phyloP scores from a whole-genome alignment of 2,329 filamentous ascomycete species.

The Orbilia ellipsospora region DNA sequence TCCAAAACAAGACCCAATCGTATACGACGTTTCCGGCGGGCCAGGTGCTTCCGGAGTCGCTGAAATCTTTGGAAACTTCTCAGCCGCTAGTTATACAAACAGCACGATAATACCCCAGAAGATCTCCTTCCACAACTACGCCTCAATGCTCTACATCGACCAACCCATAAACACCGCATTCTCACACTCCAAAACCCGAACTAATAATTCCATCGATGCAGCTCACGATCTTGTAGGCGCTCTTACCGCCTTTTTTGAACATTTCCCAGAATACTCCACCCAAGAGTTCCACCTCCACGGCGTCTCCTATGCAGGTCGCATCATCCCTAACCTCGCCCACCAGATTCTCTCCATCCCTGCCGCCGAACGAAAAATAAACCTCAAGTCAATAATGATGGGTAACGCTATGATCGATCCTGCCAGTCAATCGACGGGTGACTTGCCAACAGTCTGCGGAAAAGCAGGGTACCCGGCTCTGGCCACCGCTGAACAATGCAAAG shows the following conservation, averaged over 20 bases:
- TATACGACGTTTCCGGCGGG: conserved; percentile 94
- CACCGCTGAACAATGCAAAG: conserved; percentile 77
- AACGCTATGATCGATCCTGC: conserved; percentile 94
- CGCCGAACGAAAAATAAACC: conserved; percentile 95
- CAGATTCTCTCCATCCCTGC: conserved; percentile 81
- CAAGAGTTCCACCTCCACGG: conserved; percentile 98
- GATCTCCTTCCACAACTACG: conserved; percentile 94
- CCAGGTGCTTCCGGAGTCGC: conserved; percentile 96
- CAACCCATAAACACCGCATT: conserved; percentile 98
- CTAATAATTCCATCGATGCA: conserved; percentile 92
- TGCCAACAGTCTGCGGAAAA: conserved; percentile 95
- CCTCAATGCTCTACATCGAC: conserved; percentile 98
- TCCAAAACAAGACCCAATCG: conserved; percentile 92
- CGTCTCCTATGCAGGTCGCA: conserved; percentile 91
- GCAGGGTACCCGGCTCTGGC: conserved; percentile 92
- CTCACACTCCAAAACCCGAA: conserved; percentile 86
- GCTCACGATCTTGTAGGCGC: conserved; percentile 98
- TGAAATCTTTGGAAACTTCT: conserved; percentile 95
- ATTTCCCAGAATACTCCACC: conserved; percentile 93
- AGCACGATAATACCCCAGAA: conserved; percentile 85
- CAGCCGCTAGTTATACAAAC: conserved; percentile 86
- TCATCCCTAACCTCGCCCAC: conserved; percentile 88
- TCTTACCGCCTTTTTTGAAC: conserved; percentile 96
- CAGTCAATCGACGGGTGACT: conserved; percentile 94
- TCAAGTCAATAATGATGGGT: conserved; percentile 92